phyloP scores from a whole-genome alignment of 2,329 filamentous ascomycete genomes.

The Coniochaeta prunicola region DNA sequence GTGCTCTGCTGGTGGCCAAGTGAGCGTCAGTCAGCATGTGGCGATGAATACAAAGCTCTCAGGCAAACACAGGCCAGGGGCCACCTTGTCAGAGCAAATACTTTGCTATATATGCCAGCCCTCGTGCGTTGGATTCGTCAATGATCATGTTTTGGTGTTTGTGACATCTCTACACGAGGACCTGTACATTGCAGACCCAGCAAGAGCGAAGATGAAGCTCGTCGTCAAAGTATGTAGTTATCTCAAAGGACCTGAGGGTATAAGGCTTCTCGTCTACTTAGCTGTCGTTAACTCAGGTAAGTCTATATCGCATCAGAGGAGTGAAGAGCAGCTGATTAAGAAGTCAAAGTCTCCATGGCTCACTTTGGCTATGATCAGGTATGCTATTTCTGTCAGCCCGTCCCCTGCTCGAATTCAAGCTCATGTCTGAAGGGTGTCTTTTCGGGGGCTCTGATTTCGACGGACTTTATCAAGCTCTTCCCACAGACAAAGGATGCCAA shows the following conservation, averaged over 20 bases:
- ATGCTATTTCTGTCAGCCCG: neutral
- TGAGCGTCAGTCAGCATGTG: neutral
- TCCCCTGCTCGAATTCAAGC: neutral
- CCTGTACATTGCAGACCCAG: neutral
- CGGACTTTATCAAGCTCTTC: slow-evolving; percentile 29
- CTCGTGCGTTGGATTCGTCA: neutral
- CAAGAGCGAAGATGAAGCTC: neutral
- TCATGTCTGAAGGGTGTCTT: slow-evolving; percentile 26
- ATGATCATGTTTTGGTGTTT: neutral
- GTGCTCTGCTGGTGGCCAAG: neutral
- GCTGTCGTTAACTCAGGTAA: neutral
- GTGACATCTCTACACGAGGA: neutral
- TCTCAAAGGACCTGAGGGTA: neutral
- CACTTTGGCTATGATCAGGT: slow-evolving; percentile 7
- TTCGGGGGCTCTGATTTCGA: slow-evolving; percentile 32
- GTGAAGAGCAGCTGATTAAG: neutral
- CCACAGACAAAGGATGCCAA: slow-evolving; percentile 28
- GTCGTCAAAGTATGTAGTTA: neutral
- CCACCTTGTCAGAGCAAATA: neutral
- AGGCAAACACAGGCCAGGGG: neutral
- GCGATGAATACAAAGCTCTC: neutral
- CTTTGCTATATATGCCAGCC: neutral
- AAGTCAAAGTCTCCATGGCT: slow-evolving; percentile 5
- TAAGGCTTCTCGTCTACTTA: neutral
- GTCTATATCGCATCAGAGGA: neutral